These are phyloP conservation scores for Quambalaria eucalypti DNA, from an alignment of 1,284 basidiomycete species.

Conservation along the genomic window DNA sequence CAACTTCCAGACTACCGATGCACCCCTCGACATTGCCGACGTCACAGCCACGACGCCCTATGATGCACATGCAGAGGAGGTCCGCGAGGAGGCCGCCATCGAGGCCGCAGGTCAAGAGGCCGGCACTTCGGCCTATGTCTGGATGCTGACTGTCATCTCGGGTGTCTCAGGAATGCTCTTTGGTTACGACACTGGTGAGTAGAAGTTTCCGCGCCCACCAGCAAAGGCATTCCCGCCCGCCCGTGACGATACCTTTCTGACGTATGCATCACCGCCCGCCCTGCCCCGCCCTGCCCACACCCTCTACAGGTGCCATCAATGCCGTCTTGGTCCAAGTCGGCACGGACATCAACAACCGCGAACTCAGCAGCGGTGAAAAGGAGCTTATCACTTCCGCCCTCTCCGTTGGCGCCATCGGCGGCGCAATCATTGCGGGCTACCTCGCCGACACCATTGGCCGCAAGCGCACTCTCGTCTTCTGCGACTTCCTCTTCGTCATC, in stretches of 20 bases:
- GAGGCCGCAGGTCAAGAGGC: slow-evolving; percentile 25
- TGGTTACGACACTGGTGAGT: slow-evolving; percentile 25
- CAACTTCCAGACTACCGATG: too few species aligned
- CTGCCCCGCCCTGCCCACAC: too few species aligned
- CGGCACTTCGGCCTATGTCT: slow-evolving; percentile 21
- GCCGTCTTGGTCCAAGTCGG: slow-evolving; percentile 18
- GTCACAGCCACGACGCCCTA: too few species aligned
- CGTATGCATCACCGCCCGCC: too few species aligned
- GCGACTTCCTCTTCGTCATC: slow-evolving; percentile 34
- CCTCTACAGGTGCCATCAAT: slow-evolving; percentile 15
- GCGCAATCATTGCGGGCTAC: slow-evolving; percentile 30
- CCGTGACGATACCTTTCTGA: too few species aligned
- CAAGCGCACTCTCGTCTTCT: slow-evolving; percentile 43
- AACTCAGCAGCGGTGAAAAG: slow-evolving; percentile 19
- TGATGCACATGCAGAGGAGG: neutral
- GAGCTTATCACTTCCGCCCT: slow-evolving; percentile 26
- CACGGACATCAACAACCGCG: slow-evolving; percentile 15
- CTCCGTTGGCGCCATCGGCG: slow-evolving; percentile 27
- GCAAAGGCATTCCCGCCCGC: too few species aligned
- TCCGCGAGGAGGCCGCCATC: slow-evolving; percentile 26
- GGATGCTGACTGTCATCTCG: slow-evolving; percentile 20
- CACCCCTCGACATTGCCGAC: too few species aligned
- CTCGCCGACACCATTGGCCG: slow-evolving; percentile 47
- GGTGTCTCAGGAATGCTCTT: slow-evolving; percentile 22
- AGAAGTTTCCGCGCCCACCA: too few species aligned